Base-by-base conservation (phyloP, 805 yeast genomes). In the Isabelozyma pseudorhagii region DNA sequence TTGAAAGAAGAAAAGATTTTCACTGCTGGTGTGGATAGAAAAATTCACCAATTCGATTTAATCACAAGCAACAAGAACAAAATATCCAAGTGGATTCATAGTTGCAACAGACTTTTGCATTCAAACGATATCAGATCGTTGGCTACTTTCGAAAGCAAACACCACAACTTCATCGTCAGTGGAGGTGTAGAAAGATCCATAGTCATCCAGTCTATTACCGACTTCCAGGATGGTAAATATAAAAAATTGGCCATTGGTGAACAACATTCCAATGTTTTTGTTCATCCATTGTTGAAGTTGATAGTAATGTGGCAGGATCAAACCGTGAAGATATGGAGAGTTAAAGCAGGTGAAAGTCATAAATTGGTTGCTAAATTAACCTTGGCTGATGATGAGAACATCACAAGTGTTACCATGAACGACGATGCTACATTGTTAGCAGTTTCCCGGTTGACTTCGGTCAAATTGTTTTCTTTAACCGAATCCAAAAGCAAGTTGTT, bases 1-100 rank as follows among this genome's bases (percentile, higher is more conserved):
- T 67, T 75, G 2, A 59, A 71, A 2, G 88, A 87, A 56, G 81
- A 82, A 31, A 76, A 79, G 40, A 74, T 94, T 1, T 93, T 89
- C 67, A 80, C 93, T 40, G 96, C 94, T 5, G 97, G 99, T 59
- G 91, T 94, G 44, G 99, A 94, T 66, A 80, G 97, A 59, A 91
- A 91, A 62, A 89, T 94, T 45, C 87, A 82, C 62, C 87, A 84
- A 60, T 89, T 86, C 66, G 74, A 77, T 51, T 67, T 78, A 46
- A 74, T 85, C 3, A 60, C 59, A 18, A 55, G 54, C 46, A 63
- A 61, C 43, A 52, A 55, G 14, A 50, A 59, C 15, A 63, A 64
- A 36, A 51, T 52, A 6, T 53, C 69, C 40, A 83, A 83, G 61
- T 93, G 98, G 98, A 80, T 87, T 14, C 85, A 82, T 58, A 78